phyloP scores from a whole-genome alignment of 257 asterid genomes.

The Hygrophila difformis region DNA sequence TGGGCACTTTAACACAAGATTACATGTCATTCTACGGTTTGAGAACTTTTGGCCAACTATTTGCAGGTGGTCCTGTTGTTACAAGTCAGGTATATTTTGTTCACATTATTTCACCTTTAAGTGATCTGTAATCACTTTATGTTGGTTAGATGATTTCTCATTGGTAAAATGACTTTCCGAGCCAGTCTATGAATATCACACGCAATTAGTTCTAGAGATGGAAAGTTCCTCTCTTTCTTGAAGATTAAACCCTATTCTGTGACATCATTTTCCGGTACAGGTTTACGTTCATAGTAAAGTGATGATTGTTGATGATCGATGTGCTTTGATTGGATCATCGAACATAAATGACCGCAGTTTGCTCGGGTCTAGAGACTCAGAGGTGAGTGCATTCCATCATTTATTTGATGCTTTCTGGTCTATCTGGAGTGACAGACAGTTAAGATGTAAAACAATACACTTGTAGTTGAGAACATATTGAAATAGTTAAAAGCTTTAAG shows the following conservation, averaged over 20 bases:
- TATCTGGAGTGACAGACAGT: background rate
- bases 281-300: conserved; percentile 94
- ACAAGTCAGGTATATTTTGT: conserved; percentile 68
- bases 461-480: too few species aligned
- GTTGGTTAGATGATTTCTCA: background rate
- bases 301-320: conserved; percentile 82
- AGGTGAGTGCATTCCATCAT: conserved; percentile 34
- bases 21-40: conserved; percentile 84
- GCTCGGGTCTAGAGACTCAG: conserved; percentile 96
- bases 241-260: conserved; percentile 5
- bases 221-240: conserved; percentile 7
- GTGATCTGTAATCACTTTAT: too few species aligned
- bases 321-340: conserved; percentile 78
- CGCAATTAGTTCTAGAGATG: conserved; percentile 4
- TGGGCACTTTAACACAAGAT: conserved; percentile 59
- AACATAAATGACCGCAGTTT: conserved; percentile 94
- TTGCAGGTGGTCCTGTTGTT: conserved; percentile 57
- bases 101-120: background rate
- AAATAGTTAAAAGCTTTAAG: too few species aligned
- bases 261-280: conserved; percentile 26
- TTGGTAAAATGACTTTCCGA: background rate
- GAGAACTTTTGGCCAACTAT: conserved; percentile 69
- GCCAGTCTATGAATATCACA: conserved; percentile 4
- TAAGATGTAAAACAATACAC: background rate
- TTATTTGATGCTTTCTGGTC: background rate